Evolutionary conservation across 352 stramenopile genomes (phyloP), one percentile per base, ranked within the genome.

Genomic region (Peronosclerospora sorghi): DNA sequence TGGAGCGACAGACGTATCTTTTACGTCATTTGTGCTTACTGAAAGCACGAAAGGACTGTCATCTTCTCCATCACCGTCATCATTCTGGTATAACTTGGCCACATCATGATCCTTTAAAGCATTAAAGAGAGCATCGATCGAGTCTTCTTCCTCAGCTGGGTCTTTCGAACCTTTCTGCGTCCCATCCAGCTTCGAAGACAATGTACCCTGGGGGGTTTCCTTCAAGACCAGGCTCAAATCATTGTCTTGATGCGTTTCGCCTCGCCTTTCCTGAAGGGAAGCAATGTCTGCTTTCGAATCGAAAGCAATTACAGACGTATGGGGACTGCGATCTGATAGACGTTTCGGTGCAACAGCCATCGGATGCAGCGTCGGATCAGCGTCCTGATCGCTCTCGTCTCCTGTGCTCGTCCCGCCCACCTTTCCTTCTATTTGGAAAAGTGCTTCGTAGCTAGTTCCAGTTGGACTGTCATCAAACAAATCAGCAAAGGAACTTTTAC

Each of bases 41-140:
- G 48, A 27, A 12, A 36, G 5, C 17, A 20, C 21, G 12, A n/a
- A 44, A 35, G 15, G 32, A n/a, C 37, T 27, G 1, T 20, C 15
- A 26, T 45, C 26, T 30, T 28, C 23, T 26, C 46, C 28, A 13
- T 30, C 41, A n/a, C 0, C 30, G 4, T 32, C 32, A 20, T 56
- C 47, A 2, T 12, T 45, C 29, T 44, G 43, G 20, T 57, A 64
- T 18, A 66, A 32, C 14, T 59, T 52, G 0, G 48, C 38, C 44
- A 87, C 59, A 38, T 84, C 64, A 45, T 51, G 48, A 26, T 82
- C 76, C 15, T 54, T 46, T 0, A 64, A 67, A 1, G 41, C 51
- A 32, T 86, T 73, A 27, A 88, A 88, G 3, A 88, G 50, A 21
- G 71, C 65, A 48, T 88, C 73, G 29, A 88, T 86, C 12, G 54